Conservation (phyloP, 2,329 filamentous ascomycete species). For the Penicillium sp. region DNA sequence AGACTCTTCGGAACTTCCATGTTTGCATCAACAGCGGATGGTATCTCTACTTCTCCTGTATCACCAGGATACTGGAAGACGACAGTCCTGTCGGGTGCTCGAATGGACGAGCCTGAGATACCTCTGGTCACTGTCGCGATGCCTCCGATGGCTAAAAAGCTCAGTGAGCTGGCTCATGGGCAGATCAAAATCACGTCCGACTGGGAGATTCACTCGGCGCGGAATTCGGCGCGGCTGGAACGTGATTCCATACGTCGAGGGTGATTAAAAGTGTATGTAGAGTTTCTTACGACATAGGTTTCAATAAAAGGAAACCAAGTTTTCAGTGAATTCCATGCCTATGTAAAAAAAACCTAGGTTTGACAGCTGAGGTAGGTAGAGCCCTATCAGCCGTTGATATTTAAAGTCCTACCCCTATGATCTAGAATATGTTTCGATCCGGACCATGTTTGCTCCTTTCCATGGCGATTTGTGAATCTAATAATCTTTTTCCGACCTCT, state of each 20-base stretch:
- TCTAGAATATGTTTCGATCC: no score
- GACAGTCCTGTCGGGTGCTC: conserved; percentile 7
- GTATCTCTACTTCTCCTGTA: conserved; percentile 1
- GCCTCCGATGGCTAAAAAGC: conserved; percentile 17
- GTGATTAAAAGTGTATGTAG: not conserved
- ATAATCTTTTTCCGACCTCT: no score
- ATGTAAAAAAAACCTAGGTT: no score
- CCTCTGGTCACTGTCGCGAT: conserved; percentile 17
- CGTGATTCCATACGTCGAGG: conserved; percentile 16
- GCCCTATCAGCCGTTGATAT: no score
- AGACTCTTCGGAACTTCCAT: conserved; percentile 3
- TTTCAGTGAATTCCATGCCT: no score
- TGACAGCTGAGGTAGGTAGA: no score
- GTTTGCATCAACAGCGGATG: conserved; percentile 6
- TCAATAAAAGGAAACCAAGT: no score
- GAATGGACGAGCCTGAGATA: conserved; percentile 17
- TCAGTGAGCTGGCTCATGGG: conserved; percentile 19
- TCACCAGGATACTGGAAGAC: conserved; percentile 18
- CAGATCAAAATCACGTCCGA: conserved; percentile 27
- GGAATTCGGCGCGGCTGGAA: conserved; percentile 24
- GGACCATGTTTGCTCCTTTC: no score
- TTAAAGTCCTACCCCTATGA: no score
- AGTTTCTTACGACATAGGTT: no score
- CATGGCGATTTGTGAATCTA: no score
- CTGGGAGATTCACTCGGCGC: conserved; percentile 29